A percentile compares a stretch with the other conserved stretches of the same genome.
phyloP scores from a whole-genome alignment of 192 early-diverging fungal species.

The Backusella westeae region DNA sequence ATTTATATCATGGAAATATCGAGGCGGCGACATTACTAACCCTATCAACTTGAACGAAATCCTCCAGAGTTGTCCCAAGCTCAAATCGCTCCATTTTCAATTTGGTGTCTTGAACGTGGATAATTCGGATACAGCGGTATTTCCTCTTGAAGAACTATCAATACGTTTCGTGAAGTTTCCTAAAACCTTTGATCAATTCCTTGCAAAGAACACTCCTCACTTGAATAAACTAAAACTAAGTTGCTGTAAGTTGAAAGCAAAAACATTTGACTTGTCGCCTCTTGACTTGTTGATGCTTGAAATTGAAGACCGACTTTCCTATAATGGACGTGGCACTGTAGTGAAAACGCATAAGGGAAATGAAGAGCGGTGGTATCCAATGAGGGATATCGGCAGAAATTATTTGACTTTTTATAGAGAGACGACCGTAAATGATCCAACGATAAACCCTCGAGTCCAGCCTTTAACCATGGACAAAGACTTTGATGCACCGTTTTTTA shows the following conservation, averaged over 20 bases:
- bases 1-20: neutral
- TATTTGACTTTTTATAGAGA: neutral
- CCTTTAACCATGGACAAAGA: neutral
- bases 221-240: neutral
- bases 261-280: neutral
- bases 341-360: neutral
- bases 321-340: neutral
- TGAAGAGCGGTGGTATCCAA: neutral
- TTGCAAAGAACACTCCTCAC: neutral
- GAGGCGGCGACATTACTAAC: neutral
- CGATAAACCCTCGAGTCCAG: neutral
- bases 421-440: neutral
- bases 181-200: neutral
- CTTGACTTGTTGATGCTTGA: neutral
- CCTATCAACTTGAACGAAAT: neutral
- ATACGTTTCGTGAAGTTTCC: neutral
- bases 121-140: neutral
- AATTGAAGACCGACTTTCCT: neutral
- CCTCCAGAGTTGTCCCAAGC: neutral
- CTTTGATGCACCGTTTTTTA: neutral
- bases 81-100: neutral
- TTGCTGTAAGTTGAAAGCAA: neutral
- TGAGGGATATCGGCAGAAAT: neutral
- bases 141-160: neutral
- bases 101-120: neutral